phyloP scores from a whole-genome alignment of 2,329 filamentous ascomycete genomes.

The Phialemoniopsis sp. region DNA sequence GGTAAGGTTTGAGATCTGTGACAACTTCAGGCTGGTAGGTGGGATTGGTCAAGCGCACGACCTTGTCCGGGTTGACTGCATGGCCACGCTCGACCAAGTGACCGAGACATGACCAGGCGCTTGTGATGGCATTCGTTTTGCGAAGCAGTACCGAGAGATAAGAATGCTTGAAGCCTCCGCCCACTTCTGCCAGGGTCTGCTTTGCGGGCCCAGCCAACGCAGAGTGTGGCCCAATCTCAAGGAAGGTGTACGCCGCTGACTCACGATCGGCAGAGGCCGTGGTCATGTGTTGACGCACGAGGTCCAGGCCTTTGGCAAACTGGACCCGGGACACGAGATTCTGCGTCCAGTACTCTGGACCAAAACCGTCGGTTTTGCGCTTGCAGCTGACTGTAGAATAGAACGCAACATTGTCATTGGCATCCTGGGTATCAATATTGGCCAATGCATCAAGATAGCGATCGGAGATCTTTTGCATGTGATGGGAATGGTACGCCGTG shows the following conservation, averaged over 20 bases:
- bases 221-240: slow-evolving; percentile 2
- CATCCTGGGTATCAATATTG: neutral
- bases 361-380: neutral
- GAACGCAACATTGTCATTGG: slow-evolving; percentile 6
- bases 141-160: neutral
- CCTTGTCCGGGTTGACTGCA: neutral
- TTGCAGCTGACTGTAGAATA: slow-evolving; percentile 10
- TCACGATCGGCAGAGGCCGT: neutral
- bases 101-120: neutral
- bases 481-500: slow-evolving; percentile 34
- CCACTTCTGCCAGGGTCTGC: neutral
- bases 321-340: neutral
- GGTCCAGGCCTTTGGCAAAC: neutral
- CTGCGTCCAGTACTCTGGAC: slow-evolving; percentile 3
- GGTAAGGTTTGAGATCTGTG: neutral
- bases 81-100: neutral
- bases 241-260: neutral
- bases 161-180: neutral
- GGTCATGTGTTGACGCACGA: neutral
- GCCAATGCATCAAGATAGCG: slow-evolving; percentile 4
- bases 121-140: neutral
- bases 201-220: neutral
- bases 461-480: slow-evolving; percentile 21
- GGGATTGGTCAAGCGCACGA: neutral
- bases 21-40: neutral